A percentile compares a stretch with the other conserved stretches of the same genome.
Conservation (phyloP, 805 yeast genomes). For the Barnettozyma vustinii region DNA sequence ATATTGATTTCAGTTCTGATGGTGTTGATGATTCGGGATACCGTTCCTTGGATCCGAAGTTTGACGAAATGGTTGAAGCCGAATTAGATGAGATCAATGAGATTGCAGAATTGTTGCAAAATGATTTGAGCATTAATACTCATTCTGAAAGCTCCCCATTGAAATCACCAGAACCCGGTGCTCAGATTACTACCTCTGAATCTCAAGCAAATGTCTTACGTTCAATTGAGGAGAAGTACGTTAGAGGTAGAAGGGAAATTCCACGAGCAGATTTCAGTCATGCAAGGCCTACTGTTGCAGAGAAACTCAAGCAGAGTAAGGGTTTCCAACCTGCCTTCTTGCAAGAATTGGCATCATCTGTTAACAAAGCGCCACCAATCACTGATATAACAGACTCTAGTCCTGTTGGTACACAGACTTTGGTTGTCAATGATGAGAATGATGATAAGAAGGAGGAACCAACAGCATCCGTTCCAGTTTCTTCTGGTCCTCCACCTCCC, state of each 20-base stretch:
- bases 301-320: slow-evolving; percentile 29
- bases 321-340: slow-evolving; percentile 45
- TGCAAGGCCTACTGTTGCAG: slow-evolving; percentile 20
- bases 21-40: slow-evolving; percentile 18
- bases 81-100: slow-evolving; percentile 30
- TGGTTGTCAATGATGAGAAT: slow-evolving; percentile 4
- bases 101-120: slow-evolving; percentile 19
- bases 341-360: slow-evolving; percentile 47
- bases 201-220: not conserved
- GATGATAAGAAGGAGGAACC: slow-evolving; percentile 8
- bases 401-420: not conserved
- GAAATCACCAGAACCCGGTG: not conserved
- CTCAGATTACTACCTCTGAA: not conserved
- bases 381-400: slow-evolving; percentile 3
- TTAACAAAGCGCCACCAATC: slow-evolving; percentile 32
- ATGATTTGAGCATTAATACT: slow-evolving; percentile 9
- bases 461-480: slow-evolving; percentile 10
- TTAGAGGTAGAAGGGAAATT: slow-evolving; percentile 37
- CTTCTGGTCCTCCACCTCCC: slow-evolving; percentile 23
- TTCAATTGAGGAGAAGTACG: slow-evolving; percentile 38
- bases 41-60: slow-evolving; percentile 30
- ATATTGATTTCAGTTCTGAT: slow-evolving; percentile 41
- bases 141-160: not conserved
- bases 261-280: slow-evolving; percentile 16
- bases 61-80: slow-evolving; percentile 35